These are phyloP conservation scores for Leishmania guyanensis DNA, from an alignment of 208 protist genomes.

Conservation along the genomic window DNA sequence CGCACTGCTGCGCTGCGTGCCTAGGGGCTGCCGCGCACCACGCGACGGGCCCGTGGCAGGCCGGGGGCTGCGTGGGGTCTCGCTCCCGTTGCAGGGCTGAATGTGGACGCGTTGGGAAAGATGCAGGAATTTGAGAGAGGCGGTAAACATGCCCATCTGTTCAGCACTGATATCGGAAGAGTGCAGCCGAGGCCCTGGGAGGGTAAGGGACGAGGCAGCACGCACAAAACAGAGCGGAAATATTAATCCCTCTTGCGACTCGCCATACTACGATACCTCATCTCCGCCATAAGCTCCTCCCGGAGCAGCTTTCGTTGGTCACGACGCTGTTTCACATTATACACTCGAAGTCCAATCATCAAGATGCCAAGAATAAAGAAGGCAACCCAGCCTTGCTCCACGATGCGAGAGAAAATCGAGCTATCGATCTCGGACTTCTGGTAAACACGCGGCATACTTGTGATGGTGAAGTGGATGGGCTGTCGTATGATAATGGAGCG, in stretches of 20 bases:
- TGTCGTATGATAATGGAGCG: neutral
- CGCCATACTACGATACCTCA: constrained; percentile 41
- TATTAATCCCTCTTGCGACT: constrained; percentile 26
- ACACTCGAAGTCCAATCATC: constrained; percentile 77
- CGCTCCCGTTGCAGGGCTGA: no score
- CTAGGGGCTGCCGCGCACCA: no score
- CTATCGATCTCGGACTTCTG: constrained; percentile 33
- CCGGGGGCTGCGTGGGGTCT: no score
- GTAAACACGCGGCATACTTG: constrained; percentile 33
- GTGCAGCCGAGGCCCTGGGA: neutral
- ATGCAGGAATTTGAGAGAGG: neutral
- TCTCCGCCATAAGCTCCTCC: constrained; percentile 67
- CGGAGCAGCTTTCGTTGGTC: constrained; percentile 61
- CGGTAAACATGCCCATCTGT: neutral
- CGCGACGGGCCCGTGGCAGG: no score
- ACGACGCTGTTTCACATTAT: constrained; percentile 73
- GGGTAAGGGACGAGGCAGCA: neutral
- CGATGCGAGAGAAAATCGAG: constrained; percentile 36
- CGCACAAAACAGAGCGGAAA: neutral
- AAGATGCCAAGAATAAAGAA: constrained; percentile 75
- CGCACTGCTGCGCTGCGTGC: no score
- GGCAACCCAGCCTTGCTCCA: constrained; percentile 76
- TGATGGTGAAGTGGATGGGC: neutral
- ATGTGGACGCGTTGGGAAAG: no score
- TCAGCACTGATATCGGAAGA: neutral